phyloP scores from a whole-genome alignment of 192 early-diverging fungal genomes.

The Oehlia diaphana region DNA sequence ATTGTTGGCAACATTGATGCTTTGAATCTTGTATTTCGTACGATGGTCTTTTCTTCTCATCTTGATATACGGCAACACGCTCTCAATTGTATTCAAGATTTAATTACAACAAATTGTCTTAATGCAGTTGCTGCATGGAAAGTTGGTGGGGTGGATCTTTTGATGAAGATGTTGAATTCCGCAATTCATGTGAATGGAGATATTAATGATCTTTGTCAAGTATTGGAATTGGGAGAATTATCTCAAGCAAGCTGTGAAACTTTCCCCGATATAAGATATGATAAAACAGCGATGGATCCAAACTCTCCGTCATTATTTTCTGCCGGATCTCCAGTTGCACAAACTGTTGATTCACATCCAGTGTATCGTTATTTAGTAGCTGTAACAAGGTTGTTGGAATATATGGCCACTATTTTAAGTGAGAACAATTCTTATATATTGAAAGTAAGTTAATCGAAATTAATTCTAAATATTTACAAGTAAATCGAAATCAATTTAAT shows the following conservation, averaged over 20 bases:
- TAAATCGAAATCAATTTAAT: background rate
- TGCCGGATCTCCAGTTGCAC: constrained; percentile 29
- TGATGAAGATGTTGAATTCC: constrained; percentile 31
- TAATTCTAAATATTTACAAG: background rate
- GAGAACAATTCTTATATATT: constrained; percentile 39
- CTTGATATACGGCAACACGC: constrained; percentile 43
- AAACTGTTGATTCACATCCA: background rate
- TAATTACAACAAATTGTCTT: constrained; percentile 36
- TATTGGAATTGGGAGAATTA: constrained; percentile 26
- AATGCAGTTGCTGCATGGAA: constrained; percentile 44
- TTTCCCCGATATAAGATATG: constrained; percentile 31
- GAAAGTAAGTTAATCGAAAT: constrained; percentile 32
- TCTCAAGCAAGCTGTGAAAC: constrained; percentile 16
- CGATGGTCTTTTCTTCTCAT: constrained; percentile 36
- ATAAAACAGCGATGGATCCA: constrained; percentile 14
- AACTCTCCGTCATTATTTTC: constrained; percentile 29
- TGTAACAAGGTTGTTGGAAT: constrained; percentile 39
- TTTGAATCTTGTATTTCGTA: constrained; percentile 37
- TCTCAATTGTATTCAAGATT: constrained; percentile 41
- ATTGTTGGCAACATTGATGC: constrained; percentile 23
- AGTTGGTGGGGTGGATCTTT: constrained; percentile 34
- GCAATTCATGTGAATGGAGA: constrained; percentile 20
- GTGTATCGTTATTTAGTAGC: constrained; percentile 40
- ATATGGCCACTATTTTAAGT: constrained; percentile 38
- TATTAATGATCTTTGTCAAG: constrained; percentile 26